Evolutionary conservation across 75 land plant species (phyloP).

Genomic region (Pinus taeda): DNA sequence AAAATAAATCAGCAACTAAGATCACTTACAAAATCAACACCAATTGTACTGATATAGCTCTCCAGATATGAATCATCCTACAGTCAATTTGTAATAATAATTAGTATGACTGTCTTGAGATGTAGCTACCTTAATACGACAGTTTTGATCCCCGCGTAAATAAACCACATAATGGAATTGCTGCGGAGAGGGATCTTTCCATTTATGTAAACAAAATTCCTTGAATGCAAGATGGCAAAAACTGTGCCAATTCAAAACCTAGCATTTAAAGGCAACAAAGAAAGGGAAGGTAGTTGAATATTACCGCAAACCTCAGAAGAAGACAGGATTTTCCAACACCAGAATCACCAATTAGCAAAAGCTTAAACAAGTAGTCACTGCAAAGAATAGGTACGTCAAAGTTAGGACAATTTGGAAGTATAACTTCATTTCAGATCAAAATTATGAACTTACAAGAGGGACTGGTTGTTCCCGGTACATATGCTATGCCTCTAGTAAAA

Average conservation of each 20-base stretch:
- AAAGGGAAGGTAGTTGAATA: neutral
- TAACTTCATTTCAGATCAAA: too few relatives aligned
- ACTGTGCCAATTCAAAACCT: neutral
- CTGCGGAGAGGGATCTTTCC: neutral
- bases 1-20: neutral
- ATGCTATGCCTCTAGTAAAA: too few relatives aligned
- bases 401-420: neutral
- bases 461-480: too few relatives aligned
- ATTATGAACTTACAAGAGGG: too few relatives aligned
- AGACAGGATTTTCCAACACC: constrained; percentile 70
- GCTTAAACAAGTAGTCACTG: constrained; percentile 56
- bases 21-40: constrained; percentile 83
- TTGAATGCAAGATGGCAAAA: neutral
- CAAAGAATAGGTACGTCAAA: constrained; percentile 1
- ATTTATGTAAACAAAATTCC: neutral
- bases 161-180: neutral
- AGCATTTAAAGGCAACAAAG: neutral
- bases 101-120: neutral
- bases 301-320: constrained; percentile 55
- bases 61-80: constrained; percentile 87
- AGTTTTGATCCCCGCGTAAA: neutral
- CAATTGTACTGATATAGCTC: constrained; percentile 89
- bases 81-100: neutral
- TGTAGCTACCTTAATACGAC: too few relatives aligned
- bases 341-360: constrained; percentile 59